Conservation (phyloP, 2,329 filamentous ascomycete genomes). For the Thelonectria olida region DNA sequence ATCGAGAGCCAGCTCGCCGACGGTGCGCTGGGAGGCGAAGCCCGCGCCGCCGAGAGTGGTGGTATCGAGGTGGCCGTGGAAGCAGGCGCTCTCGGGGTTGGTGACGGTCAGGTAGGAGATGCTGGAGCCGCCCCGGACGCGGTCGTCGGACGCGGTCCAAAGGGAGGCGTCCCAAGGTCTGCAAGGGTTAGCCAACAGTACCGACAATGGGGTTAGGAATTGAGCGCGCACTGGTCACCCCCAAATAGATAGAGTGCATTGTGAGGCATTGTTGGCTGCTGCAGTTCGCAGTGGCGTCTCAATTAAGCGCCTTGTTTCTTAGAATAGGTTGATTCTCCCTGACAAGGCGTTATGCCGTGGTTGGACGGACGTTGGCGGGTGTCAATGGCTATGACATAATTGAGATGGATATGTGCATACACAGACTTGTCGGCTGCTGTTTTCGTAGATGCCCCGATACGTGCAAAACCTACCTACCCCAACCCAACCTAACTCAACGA, state of each 20-base stretch:
- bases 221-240: constrained; percentile 48
- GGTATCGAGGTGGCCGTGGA: constrained; percentile 77
- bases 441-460: not conserved
- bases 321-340: not conserved
- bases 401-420: not conserved
- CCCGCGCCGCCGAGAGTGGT: constrained; percentile 80
- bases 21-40: constrained; percentile 81
- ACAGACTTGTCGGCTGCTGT: too few relatives aligned
- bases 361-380: not conserved
- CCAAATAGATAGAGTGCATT: constrained; percentile 50
- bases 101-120: constrained; percentile 57
- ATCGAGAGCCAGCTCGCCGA: constrained; percentile 68
- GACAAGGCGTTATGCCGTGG: not conserved
- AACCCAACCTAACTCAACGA: not conserved
- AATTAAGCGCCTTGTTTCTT: not conserved
- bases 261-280: constrained; percentile 20
- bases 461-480: not conserved
- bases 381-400: constrained; percentile 9
- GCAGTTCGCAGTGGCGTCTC: not conserved
- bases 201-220: not conserved
- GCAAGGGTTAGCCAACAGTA: constrained; percentile 23
- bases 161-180: constrained; percentile 67
- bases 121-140: constrained; percentile 79
- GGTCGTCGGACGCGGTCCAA: constrained; percentile 79
- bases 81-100: constrained; percentile 57